Conservation (phyloP, 2,329 filamentous ascomycete genomes). For the Alternaria alternata region DNA sequence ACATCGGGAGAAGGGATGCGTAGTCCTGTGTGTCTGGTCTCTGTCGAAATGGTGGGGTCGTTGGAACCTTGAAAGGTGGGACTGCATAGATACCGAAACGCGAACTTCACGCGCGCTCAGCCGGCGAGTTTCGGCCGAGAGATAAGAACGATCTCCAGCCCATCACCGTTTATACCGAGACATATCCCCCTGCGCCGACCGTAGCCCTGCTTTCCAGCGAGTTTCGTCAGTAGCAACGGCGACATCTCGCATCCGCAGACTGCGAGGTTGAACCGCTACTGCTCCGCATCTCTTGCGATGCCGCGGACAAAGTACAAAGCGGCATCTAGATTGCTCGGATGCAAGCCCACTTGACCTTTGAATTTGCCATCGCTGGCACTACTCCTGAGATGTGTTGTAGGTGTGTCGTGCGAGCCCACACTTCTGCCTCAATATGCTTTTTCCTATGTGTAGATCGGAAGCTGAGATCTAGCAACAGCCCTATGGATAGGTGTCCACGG, state of each 20-base stretch:
- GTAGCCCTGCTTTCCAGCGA: slow-evolving; percentile 24
- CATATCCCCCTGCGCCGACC: slow-evolving; percentile 15
- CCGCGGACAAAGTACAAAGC: slow-evolving; percentile 18
- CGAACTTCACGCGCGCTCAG: slow-evolving; percentile 20
- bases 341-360: slow-evolving; percentile 14
- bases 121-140: slow-evolving; percentile 19
- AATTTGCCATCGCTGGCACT: slow-evolving; percentile 2
- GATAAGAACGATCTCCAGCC: slow-evolving; percentile 25
- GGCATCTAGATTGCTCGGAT: slow-evolving; percentile 23
- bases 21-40: not conserved
- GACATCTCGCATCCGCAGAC: slow-evolving; percentile 42
- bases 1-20: slow-evolving; percentile 31
- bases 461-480: not conserved
- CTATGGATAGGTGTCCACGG: not conserved
- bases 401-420: slow-evolving; percentile 3
- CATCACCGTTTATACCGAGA: slow-evolving; percentile 17
- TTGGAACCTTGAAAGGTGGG: not conserved
- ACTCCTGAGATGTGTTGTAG: not conserved
- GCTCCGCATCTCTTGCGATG: slow-evolving; percentile 23
- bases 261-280: slow-evolving; percentile 38
- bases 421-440: not conserved
- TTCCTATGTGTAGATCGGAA: not conserved
- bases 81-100: slow-evolving; percentile 10
- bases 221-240: slow-evolving; percentile 29
- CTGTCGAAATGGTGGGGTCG: not conserved